A percentile compares a stretch with the other conserved stretches of the same genome.
Evolutionary conservation across 768 basidiomycete genomes (phyloP).

Genomic region (Suillus placidus): DNA sequence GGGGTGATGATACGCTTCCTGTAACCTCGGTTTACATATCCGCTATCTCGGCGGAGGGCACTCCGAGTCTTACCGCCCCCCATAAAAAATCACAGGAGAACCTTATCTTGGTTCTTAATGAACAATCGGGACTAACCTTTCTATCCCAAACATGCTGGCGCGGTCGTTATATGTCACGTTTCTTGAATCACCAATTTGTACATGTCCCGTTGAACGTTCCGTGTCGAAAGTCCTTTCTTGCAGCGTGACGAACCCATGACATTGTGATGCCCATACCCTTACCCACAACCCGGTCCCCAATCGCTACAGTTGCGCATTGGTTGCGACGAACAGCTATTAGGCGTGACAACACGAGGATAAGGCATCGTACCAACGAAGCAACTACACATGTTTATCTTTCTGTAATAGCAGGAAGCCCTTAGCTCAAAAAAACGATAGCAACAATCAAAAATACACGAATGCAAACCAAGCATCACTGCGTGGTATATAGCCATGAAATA

Average conservation of each 20-base stretch:
- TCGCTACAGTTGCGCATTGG: background rate
- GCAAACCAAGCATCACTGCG: background rate
- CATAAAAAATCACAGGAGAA: background rate
- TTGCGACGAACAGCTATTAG: background rate
- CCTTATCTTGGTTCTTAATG: background rate
- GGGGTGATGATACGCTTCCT: background rate
- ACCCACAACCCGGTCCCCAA: background rate
- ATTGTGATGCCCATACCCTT: background rate
- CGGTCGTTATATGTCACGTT: background rate
- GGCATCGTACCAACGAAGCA: background rate
- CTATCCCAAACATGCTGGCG: background rate
- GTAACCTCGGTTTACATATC: background rate
- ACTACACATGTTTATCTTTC: background rate
- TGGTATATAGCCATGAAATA: constrained; percentile 6
- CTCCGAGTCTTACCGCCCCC: background rate
- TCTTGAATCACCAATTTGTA: background rate
- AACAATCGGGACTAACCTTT: background rate
- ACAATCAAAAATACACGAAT: constrained; percentile 11
- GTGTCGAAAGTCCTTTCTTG: background rate
- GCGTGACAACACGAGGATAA: background rate
- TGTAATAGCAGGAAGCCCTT: too few relatives aligned
- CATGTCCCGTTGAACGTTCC: background rate
- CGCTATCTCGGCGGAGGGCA: background rate
- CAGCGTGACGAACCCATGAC: background rate
- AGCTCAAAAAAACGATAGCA: constrained; percentile 8